Conservation (phyloP, 352 stramenopile genomes). For the Globisporangium lucens region DNA sequence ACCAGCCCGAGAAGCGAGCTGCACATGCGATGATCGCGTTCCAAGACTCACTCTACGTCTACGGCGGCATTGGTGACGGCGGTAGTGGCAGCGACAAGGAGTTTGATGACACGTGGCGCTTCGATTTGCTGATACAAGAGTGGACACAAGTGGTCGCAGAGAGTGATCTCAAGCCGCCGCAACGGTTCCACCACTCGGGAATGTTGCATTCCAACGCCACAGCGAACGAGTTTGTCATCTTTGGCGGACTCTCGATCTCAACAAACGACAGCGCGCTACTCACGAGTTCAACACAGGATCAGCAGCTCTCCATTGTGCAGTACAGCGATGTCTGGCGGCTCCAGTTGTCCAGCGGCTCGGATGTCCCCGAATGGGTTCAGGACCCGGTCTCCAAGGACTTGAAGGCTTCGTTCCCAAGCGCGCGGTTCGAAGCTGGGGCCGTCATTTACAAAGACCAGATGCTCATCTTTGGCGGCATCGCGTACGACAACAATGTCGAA, state of each 20-base stretch:
- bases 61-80: conserved; percentile 47
- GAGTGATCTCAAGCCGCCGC: conserved; percentile 21
- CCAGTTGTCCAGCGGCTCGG: conserved; percentile 18
- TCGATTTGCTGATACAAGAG: conserved; percentile 32
- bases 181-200: conserved; percentile 43
- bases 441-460: conserved; percentile 49
- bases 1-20: conserved; percentile 45
- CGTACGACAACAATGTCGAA: conserved; percentile 46
- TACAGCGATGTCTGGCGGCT: conserved; percentile 58
- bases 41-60: conserved; percentile 57
- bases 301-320: conserved; percentile 33
- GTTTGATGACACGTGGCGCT: conserved; percentile 74
- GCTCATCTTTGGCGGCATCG: conserved; percentile 68
- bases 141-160: conserved; percentile 32
- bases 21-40: conserved; percentile 49
- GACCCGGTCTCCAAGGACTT: conserved; percentile 21
- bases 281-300: neutral
- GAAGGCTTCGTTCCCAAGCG: conserved; percentile 18
- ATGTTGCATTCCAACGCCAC: conserved; percentile 37
- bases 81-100: conserved; percentile 35
- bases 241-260: conserved; percentile 45
- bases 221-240: conserved; percentile 46
- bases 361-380: conserved; percentile 29
- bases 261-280: conserved; percentile 8
- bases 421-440: conserved; percentile 47